Percentiles rank a stretch among this genome's conserved stretches.
phyloP scores from a whole-genome alignment of 257 asterid genomes.

The Ilex aquifolium region DNA sequence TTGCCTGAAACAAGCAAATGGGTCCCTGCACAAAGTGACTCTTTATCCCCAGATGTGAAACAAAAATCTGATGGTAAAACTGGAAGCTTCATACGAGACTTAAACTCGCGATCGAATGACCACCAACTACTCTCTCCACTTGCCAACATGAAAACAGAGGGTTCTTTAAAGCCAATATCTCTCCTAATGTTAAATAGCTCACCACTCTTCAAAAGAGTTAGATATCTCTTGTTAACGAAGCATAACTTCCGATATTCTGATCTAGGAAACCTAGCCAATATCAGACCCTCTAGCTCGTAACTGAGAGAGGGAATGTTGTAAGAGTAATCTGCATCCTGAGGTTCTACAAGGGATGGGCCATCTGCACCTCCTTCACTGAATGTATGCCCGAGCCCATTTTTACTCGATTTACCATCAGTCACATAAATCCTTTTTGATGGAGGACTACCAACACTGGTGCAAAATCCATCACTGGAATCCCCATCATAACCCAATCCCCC shows the following conservation, averaged over 20 bases:
- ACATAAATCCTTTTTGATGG: slow-evolving; percentile 19
- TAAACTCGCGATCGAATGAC: slow-evolving; percentile 55
- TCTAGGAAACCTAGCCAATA: slow-evolving; percentile 66
- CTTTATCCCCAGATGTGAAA: slow-evolving; percentile 60
- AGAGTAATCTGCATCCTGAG: slow-evolving; percentile 92
- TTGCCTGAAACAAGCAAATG: slow-evolving; percentile 61
- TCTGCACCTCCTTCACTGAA: slow-evolving; percentile 2
- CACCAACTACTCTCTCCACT: slow-evolving; percentile 70
- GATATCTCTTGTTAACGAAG: slow-evolving; percentile 50
- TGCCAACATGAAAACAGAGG: slow-evolving; percentile 63
- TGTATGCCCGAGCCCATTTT: slow-evolving; percentile 2
- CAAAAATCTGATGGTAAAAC: slow-evolving; percentile 58
- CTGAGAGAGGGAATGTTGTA: slow-evolving; percentile 34
- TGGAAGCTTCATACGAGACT: slow-evolving; percentile 48
- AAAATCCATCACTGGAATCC: slow-evolving; percentile 9
- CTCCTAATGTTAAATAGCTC: slow-evolving; percentile 52
- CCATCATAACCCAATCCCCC: slow-evolving; percentile 10
- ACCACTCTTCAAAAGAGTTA: slow-evolving; percentile 39
- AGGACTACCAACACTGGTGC: slow-evolving; percentile 17
- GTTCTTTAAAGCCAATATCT: slow-evolving; percentile 39
- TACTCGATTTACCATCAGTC: slow-evolving; percentile 9
- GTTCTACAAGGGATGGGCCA: slow-evolving; percentile 22
- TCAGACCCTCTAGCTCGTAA: slow-evolving; percentile 50
- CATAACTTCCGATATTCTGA: slow-evolving; percentile 57
- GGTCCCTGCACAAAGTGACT: slow-evolving; percentile 64